Percentiles rank a stretch among this genome's conserved stretches.
phyloP scores from a whole-genome alignment of 2,329 filamentous ascomycete species.

The Ciborinia camelliae region DNA sequence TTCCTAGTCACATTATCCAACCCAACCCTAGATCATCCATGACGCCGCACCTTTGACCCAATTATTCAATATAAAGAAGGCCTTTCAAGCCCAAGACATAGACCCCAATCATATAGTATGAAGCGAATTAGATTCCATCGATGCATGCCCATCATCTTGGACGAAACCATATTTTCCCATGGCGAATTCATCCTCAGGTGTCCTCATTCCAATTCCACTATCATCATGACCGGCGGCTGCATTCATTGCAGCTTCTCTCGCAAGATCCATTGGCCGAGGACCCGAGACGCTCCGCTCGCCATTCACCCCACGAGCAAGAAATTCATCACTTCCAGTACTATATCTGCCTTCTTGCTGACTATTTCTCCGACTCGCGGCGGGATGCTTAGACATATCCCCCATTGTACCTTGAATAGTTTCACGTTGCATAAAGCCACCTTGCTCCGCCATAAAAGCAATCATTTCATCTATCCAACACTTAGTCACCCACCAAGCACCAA shows the following conservation, averaged over 20 bases:
- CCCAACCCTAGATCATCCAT: constrained; percentile 15
- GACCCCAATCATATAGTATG: constrained; percentile 19
- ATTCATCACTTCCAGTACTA: constrained; percentile 36
- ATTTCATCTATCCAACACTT: constrained; percentile 97
- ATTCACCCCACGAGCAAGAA: constrained; percentile 29
- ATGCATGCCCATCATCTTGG: constrained; percentile 27
- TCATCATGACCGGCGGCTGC: constrained; percentile 59
- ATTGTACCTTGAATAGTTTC: constrained; percentile 42
- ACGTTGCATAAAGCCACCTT: constrained; percentile 79
- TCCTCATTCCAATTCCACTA: constrained; percentile 70
- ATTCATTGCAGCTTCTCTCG: constrained; percentile 46
- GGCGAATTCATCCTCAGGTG: constrained; percentile 61
- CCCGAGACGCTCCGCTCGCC: constrained; percentile 26
- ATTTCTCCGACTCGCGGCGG: constrained; percentile 25
- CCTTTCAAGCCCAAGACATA: constrained; percentile 9
- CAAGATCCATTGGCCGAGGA: constrained; percentile 37
- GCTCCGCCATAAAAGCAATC: constrained; percentile 83
- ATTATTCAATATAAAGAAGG: not conserved
- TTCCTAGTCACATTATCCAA: constrained; percentile 17
- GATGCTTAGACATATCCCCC: constrained; percentile 27
- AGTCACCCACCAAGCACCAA: constrained; percentile 91
- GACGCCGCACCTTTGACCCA: constrained; percentile 8
- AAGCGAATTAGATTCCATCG: constrained; percentile 26
- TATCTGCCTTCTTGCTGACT: constrained; percentile 35
- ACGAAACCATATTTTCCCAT: constrained; percentile 56